Conservation (phyloP, 78 protist species). For the Mantamonas sphyraenae region DNA sequence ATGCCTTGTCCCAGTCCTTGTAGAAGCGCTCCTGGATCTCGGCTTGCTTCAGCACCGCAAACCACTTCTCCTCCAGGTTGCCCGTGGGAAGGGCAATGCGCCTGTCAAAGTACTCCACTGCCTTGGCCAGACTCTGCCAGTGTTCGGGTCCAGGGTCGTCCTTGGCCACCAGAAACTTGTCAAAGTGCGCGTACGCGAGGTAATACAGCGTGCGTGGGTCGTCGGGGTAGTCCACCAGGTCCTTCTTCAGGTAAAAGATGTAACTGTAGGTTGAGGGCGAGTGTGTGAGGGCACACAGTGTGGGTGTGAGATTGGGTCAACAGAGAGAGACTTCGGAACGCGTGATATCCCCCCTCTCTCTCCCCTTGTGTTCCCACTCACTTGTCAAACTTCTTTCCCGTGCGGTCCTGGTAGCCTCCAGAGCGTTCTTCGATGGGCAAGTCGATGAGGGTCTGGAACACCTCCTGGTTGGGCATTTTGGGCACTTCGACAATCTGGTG, state of each 20-base stretch:
- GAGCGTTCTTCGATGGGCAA: conserved; percentile 3
- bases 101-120: conserved; percentile 1
- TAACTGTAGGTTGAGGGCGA: neutral
- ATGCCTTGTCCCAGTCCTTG: too few relatives aligned
- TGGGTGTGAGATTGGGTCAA: too few relatives aligned
- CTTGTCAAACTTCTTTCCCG: conserved; percentile 3
- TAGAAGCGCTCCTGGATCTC: too few relatives aligned
- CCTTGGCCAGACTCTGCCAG: neutral
- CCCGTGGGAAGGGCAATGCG: neutral
- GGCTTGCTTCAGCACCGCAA: conserved; percentile 18
- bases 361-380: neutral
- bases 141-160: neutral
- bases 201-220: conserved; percentile 24
- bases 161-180: neutral
- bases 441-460: conserved; percentile 13
- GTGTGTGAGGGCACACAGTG: neutral
- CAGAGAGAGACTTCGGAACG: too few relatives aligned
- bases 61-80: conserved; percentile 18
- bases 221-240: conserved; percentile 10
- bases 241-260: neutral
- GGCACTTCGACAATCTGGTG: conserved; percentile 23
- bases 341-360: neutral
- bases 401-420: conserved; percentile 29
- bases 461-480: neutral
- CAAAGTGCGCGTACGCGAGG: conserved; percentile 26